A percentile compares a stretch with the other conserved stretches of the same genome.
phyloP scores from a whole-genome alignment of 306 rosid genomes.

The Biancaea sappan region DNA sequence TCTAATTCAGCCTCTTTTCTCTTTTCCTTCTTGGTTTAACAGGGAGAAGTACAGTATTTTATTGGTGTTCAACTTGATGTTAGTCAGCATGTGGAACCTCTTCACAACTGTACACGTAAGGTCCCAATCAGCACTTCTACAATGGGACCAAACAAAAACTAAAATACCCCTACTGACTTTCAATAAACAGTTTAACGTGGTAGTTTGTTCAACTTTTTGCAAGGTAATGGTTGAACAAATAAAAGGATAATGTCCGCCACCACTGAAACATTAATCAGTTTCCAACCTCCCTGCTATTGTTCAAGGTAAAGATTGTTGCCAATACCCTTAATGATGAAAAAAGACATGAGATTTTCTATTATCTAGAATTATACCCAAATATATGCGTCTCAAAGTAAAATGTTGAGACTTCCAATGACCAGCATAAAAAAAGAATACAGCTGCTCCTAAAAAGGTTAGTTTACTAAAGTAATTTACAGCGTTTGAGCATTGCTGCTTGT shows the following conservation, averaged over 20 bases:
- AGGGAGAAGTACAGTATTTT: conserved; percentile 98
- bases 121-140: too few relatives aligned
- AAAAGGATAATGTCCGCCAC: background rate
- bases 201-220: background rate
- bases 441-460: background rate
- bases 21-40: conserved; percentile 36
- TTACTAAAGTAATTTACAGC: background rate
- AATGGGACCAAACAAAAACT: background rate
- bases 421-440: background rate
- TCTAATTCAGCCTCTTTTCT: conserved; percentile 11
- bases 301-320: background rate
- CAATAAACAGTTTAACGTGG: background rate
- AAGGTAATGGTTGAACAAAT: background rate
- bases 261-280: background rate
- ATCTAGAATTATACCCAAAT: background rate
- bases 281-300: background rate
- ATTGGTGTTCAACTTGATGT: conserved; percentile 99
- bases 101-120: conserved; percentile 64
- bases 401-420: background rate
- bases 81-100: conserved; percentile 94
- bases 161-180: background rate
- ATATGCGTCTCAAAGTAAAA: background rate
- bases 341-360: background rate
- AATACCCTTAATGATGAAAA: background rate
- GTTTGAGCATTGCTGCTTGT: background rate